Evolutionary conservation across 148 eudicot species (phyloP).

Genomic region (Polygonum aviculare): DNA sequence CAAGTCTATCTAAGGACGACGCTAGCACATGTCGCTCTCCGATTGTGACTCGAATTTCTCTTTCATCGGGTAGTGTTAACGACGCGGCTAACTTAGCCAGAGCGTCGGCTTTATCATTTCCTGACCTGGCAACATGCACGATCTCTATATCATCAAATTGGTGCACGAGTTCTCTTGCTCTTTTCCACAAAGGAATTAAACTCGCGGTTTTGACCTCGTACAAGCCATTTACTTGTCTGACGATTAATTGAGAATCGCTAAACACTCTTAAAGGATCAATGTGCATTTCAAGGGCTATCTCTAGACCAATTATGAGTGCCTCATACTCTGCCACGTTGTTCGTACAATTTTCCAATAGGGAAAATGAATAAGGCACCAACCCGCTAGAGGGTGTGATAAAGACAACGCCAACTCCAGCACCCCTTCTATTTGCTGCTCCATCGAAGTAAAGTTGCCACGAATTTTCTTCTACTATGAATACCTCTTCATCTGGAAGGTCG

Average conservation of each 20-base stretch:
- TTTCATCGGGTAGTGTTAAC: neutral
- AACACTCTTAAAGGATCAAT: neutral
- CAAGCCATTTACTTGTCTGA: neutral
- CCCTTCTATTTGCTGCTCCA: neutral
- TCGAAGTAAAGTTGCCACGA: neutral
- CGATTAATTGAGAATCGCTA: neutral
- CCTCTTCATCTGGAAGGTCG: neutral
- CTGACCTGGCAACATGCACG: neutral
- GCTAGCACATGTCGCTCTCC: neutral
- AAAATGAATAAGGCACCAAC: neutral
- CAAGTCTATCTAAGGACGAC: neutral
- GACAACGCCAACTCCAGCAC: neutral
- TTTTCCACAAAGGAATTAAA: neutral
- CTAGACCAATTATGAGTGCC: neutral
- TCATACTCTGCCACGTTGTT: neutral
- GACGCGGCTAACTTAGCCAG: neutral
- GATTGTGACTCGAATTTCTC: neutral
- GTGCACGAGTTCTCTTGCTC: neutral
- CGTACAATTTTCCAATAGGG: neutral
- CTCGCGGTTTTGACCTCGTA: neutral
- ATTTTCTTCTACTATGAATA: neutral
- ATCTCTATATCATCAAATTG: neutral
- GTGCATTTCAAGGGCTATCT: neutral
- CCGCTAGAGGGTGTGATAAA: neutral
- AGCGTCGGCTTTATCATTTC: neutral